These are phyloP conservation scores for Ascosphaera acerosa DNA, from an alignment of 2,329 filamentous ascomycete species.

Conservation along the genomic window DNA sequence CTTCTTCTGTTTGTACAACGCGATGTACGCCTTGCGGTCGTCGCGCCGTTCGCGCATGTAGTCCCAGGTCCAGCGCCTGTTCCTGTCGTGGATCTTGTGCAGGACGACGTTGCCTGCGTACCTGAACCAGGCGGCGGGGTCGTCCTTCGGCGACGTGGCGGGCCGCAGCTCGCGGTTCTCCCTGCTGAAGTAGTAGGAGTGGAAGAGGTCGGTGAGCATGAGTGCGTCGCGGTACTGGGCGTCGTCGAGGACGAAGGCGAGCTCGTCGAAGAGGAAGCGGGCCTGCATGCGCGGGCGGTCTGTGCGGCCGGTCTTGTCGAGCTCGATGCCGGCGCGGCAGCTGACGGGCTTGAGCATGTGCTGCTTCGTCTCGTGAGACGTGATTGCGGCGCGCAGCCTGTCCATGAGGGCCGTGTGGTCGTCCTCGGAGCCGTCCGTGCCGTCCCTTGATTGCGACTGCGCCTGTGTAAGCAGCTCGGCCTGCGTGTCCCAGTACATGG, in stretches of 20 bases:
- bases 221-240: slow-evolving; percentile 90
- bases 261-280: slow-evolving; percentile 80
- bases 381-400: slow-evolving; percentile 56
- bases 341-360: slow-evolving; percentile 93
- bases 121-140: slow-evolving; percentile 72
- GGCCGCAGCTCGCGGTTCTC: slow-evolving; percentile 89
- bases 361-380: slow-evolving; percentile 53
- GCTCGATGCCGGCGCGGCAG: slow-evolving; percentile 76
- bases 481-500: slow-evolving; percentile 97
- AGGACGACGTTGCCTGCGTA: slow-evolving; percentile 81
- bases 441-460: too few species aligned
- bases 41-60: slow-evolving; percentile 86
- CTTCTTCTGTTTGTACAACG: slow-evolving; percentile 86
- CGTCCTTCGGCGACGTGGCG: slow-evolving; percentile 60
- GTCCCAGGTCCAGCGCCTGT: slow-evolving; percentile 83
- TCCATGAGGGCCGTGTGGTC: slow-evolving; percentile 51
- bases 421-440: slow-evolving; percentile 37
- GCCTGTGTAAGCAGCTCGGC: slow-evolving; percentile 46
- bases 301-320: slow-evolving; percentile 72
- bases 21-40: slow-evolving; percentile 68
- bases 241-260: slow-evolving; percentile 91
- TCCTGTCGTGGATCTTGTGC: slow-evolving; percentile 82
- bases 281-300: slow-evolving; percentile 72
- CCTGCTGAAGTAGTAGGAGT: slow-evolving; percentile 59
- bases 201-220: slow-evolving; percentile 96